Evolutionary conservation across 805 yeast genomes (phyloP).

Genomic region (Clavispora vitiphila): DNA sequence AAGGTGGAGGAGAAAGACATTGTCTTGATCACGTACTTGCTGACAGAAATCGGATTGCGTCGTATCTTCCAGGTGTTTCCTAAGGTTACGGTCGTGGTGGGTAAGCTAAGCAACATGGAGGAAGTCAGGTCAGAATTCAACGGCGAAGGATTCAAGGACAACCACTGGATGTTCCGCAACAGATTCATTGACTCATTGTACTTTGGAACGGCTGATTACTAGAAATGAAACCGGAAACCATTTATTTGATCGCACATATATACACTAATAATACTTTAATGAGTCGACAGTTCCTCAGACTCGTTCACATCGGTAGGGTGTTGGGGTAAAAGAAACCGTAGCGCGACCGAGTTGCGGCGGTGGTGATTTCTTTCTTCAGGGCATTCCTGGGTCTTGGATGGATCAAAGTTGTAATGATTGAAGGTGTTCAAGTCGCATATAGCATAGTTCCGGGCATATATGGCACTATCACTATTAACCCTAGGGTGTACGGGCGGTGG

Average conservation of each 20-base stretch:
- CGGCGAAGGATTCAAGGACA: conserved; percentile 39
- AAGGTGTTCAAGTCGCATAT: conserved; percentile 7
- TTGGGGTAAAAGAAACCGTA: conserved; percentile 5
- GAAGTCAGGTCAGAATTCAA: conserved; percentile 21
- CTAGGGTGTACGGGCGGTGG: background rate
- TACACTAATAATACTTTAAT: background rate
- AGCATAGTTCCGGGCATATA: conserved; percentile 1
- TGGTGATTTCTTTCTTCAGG: conserved; percentile 2
- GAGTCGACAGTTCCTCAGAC: background rate
- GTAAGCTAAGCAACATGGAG: conserved; percentile 48
- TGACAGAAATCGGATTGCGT: conserved; percentile 74
- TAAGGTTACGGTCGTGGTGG: conserved; percentile 62
- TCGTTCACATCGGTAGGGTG: background rate
- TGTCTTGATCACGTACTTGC: conserved; percentile 62
- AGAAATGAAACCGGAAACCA: background rate
- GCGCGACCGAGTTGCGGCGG: conserved; percentile 5
- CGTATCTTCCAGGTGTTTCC: conserved; percentile 74
- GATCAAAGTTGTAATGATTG: background rate
- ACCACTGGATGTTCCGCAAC: conserved; percentile 56
- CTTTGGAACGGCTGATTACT: conserved; percentile 54
- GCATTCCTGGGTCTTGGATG: background rate
- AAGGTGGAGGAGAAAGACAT: conserved; percentile 59
- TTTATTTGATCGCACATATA: background rate
- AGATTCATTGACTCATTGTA: conserved; percentile 73
- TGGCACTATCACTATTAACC: background rate